Conservation (phyloP, 2,329 filamentous ascomycete genomes). For the Dactylonectria estremocensis region DNA sequence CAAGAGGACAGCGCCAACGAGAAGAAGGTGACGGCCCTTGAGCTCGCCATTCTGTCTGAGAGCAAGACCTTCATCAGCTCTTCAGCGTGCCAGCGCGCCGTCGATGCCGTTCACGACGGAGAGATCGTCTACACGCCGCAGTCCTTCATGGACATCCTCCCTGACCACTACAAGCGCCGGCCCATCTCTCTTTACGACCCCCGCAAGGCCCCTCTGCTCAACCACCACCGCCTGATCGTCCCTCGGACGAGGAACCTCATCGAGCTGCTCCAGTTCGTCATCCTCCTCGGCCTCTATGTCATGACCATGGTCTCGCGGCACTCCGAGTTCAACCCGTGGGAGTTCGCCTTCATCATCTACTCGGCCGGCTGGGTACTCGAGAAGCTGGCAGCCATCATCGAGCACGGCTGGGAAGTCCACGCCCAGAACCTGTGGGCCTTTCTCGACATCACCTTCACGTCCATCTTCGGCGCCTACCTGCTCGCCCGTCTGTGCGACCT, state of each 20-base stretch:
- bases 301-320: conserved; percentile 74
- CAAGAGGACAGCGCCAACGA: conserved; percentile 58
- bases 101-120: conserved; percentile 79
- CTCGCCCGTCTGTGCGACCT: conserved; percentile 72
- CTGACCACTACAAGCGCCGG: conserved; percentile 80
- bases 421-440: conserved; percentile 84
- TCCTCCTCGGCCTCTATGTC: conserved; percentile 74
- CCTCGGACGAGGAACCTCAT: conserved; percentile 77
- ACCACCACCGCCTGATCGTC: conserved; percentile 81
- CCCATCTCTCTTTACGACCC: conserved; percentile 81
- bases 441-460: conserved; percentile 77
- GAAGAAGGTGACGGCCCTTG: conserved; percentile 76
- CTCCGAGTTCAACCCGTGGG: conserved; percentile 63
- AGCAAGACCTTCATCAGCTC: conserved; percentile 78
- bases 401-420: conserved; percentile 78
- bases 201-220: conserved; percentile 74
- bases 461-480: conserved; percentile 75
- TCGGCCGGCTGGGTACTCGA: conserved; percentile 78
- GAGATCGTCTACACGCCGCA: conserved; percentile 80
- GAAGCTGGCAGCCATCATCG: conserved; percentile 75
- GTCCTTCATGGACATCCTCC: conserved; percentile 80
- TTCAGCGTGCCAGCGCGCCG: conserved; percentile 77
- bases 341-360: conserved; percentile 75
- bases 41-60: conserved; percentile 80
- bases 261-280: conserved; percentile 76